A percentile compares a stretch with the other conserved stretches of the same genome.
These are phyloP conservation scores for Yamadazyma spencermartinsiae DNA, from an alignment of 1,139 yeast species.

Conservation along the genomic window DNA sequence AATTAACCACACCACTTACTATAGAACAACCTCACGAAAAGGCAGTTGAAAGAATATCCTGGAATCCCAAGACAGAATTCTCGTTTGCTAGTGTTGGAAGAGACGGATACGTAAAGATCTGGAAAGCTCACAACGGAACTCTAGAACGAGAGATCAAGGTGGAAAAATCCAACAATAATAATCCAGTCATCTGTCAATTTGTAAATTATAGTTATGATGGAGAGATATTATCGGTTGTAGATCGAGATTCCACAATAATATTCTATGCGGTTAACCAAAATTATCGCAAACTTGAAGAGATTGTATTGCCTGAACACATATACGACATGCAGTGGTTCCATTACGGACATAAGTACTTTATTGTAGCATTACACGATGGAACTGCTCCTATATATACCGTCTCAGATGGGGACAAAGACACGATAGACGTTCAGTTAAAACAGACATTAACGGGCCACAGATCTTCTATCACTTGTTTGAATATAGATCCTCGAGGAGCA, in stretches of 20 bases:
- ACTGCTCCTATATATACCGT: conserved; percentile 25
- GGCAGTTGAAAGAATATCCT: conserved; percentile 51
- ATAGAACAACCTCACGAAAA: conserved; percentile 47
- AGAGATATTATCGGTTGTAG: conserved; percentile 47
- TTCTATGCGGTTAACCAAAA: conserved; percentile 27
- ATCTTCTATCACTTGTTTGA: conserved; percentile 50
- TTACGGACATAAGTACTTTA: conserved; percentile 27
- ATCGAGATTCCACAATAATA: conserved; percentile 33
- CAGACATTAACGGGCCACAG: conserved; percentile 49
- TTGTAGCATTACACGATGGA: conserved; percentile 43
- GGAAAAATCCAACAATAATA: conserved; percentile 18
- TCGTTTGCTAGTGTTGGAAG: conserved; percentile 61
- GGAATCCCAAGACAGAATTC: conserved; percentile 59
- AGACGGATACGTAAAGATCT: conserved; percentile 53
- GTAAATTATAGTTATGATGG: conserved; percentile 58
- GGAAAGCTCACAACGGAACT: conserved; percentile 50
- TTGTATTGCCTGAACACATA: conserved; percentile 26
- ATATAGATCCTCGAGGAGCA: conserved; percentile 59
- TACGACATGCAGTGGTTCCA: conserved; percentile 43
- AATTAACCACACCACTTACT: conserved; percentile 32
- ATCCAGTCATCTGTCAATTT: conserved; percentile 25
- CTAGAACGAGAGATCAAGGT: conserved; percentile 36
- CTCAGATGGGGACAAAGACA: conserved; percentile 14
- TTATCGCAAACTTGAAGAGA: conserved; percentile 27
- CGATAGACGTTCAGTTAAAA: conserved; percentile 22